Evolutionary conservation across 148 eudicot genomes (phyloP).

Genomic region (Persicaria maculosa): DNA sequence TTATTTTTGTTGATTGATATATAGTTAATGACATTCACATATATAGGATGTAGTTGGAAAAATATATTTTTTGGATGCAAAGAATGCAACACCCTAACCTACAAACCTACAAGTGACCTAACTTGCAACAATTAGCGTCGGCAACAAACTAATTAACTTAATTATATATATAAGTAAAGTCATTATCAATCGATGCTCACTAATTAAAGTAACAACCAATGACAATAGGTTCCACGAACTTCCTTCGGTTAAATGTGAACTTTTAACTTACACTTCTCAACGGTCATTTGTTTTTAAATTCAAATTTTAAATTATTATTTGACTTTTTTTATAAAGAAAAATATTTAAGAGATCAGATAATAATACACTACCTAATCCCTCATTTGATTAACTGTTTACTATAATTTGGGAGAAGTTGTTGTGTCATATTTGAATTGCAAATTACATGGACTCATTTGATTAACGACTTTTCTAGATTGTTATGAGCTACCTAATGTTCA

Average conservation of each 20-base stretch:
- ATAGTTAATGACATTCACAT: not conserved
- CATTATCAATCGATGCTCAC: not conserved
- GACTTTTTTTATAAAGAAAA: too few relatives aligned
- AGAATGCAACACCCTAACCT: slow-evolving; percentile 6
- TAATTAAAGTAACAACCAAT: not conserved
- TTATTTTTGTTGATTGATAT: not conserved
- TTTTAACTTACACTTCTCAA: not conserved
- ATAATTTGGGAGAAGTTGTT: too few relatives aligned
- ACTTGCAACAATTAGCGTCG: not conserved
- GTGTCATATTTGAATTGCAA: too few relatives aligned
- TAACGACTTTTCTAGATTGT: too few relatives aligned
- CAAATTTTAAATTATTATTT: too few relatives aligned
- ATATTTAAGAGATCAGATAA: too few relatives aligned
- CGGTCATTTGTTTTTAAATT: not conserved
- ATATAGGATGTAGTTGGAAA: not conserved
- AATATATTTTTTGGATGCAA: not conserved
- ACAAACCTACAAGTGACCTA: not conserved
- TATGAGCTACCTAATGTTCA: too few relatives aligned
- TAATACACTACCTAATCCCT: too few relatives aligned
- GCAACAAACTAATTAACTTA: not conserved
- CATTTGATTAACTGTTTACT: too few relatives aligned
- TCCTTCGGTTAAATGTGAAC: not conserved
- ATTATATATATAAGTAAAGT: not conserved
- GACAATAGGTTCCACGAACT: not conserved
- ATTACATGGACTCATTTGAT: too few relatives aligned